Percentiles rank a stretch among this genome's conserved stretches.
phyloP scores from a whole-genome alignment of 495 filamentous ascomycete genomes.

The Neurospora sp. region DNA sequence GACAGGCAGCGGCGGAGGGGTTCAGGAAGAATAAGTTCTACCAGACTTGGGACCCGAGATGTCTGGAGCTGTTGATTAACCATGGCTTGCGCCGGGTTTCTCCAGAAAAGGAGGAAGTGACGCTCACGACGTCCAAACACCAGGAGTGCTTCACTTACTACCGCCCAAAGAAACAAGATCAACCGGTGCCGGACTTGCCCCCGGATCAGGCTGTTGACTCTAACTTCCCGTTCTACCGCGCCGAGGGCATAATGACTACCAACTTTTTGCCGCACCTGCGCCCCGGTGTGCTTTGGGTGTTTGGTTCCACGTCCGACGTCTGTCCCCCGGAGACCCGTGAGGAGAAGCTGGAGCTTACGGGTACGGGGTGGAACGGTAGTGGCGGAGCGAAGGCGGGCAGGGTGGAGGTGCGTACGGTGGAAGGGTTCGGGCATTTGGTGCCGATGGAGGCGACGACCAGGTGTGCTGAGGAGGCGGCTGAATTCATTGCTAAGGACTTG shows the following conservation, averaged over 20 bases:
- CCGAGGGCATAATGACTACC: constrained; percentile 58
- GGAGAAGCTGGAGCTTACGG: constrained; percentile 54
- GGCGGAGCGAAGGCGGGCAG: constrained; percentile 54
- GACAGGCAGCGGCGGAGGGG: constrained; percentile 48
- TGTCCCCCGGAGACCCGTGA: constrained; percentile 41
- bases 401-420: constrained; percentile 58
- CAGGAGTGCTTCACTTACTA: constrained; percentile 50
- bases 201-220: background rate
- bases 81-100: constrained; percentile 46
- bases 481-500: constrained; percentile 56
- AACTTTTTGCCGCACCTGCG: constrained; percentile 56
- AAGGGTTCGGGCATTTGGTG: constrained; percentile 68
- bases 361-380: constrained; percentile 55
- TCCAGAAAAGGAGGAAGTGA: constrained; percentile 25
- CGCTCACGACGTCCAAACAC: constrained; percentile 54
- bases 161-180: constrained; percentile 25
- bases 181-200: background rate
- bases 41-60: constrained; percentile 60
- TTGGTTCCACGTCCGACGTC: constrained; percentile 57
- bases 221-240: constrained; percentile 59
- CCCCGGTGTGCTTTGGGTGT: constrained; percentile 76
- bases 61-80: constrained; percentile 53
- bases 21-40: constrained; percentile 60
- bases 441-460: constrained; percentile 67
- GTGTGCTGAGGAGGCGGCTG: constrained; percentile 51